Base-by-base conservation (phyloP, 1,284 basidiomycete species). In the Phellinidium pouzarii region DNA sequence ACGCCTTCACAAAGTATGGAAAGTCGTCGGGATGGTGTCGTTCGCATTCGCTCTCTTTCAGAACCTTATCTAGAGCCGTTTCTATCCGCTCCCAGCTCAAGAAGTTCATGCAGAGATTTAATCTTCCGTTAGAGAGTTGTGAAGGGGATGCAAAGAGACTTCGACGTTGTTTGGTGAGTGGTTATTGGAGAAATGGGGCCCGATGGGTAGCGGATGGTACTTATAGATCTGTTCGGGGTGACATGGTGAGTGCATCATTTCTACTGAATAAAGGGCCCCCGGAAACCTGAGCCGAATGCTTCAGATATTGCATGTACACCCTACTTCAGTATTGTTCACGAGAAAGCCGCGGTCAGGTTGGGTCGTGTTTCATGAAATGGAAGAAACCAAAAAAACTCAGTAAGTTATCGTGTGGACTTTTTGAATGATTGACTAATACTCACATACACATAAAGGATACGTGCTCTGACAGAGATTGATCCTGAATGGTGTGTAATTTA, bases 361-460 rank as follows among this genome's bases (percentile, higher is more conserved):
- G 91, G 91, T 98, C 4, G 75, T 99, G 20, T 99, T 87, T 64
- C 92, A 96, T 64, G 94, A 99, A 66, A 87, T 98, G 68, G 82
- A 95, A 60, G 93, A 97, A 67, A 97, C 95, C 0, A 94, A 91
- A 59, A 97, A 95, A 68, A 84, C 80, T 25, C 85, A 89, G 87
- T 89, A 61, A 61, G 84, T 11, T 66, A 11, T 38, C 27, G 23
- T 22, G 19, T 40, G 9, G 20, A 11, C 54, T 12, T 12, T 12
- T 46, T 45, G 2, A 17, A 45, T 20, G 19, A 42, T 27, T 38
- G 20, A 42, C 31, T 23, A 48, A 48, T 19, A 53, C 59, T 52
- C 62, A 43, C 7, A 22, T 27, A 43, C 19, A 2, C 4, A 19
- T 11, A 12, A 48, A 79, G 78, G 53, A 80, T 80, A 46, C 76